Evolutionary conservation across 768 basidiomycete species (phyloP).

Genomic region (Pleurotus ostreatus): DNA sequence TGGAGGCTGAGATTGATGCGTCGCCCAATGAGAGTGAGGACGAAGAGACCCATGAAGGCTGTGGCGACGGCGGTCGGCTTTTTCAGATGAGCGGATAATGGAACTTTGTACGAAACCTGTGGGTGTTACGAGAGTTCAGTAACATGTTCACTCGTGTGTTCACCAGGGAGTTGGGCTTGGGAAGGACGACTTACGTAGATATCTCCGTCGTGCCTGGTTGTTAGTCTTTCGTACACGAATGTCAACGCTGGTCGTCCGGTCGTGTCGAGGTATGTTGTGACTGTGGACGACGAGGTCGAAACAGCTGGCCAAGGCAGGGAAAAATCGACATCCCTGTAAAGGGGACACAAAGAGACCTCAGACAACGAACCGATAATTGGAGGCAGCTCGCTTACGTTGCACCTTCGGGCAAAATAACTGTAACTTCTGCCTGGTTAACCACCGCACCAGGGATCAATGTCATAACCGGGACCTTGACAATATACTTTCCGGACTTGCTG

Average conservation of each 20-base stretch:
- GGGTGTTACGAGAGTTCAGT: neutral
- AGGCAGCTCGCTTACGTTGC: constrained; percentile 64
- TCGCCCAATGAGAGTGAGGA: constrained; percentile 36
- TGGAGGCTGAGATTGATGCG: constrained; percentile 46
- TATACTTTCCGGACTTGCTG: constrained; percentile 56
- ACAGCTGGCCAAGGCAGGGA: constrained; percentile 75
- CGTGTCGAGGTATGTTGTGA: constrained; percentile 89
- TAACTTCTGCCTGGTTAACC: constrained; percentile 75
- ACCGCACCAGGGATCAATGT: constrained; percentile 77
- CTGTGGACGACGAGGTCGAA: constrained; percentile 55
- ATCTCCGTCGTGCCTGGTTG: constrained; percentile 71
- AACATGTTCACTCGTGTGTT: neutral
- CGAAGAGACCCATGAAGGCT: constrained; percentile 68
- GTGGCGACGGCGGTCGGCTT: constrained; percentile 79
- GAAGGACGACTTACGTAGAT: constrained; percentile 66
- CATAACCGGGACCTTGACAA: constrained; percentile 82
- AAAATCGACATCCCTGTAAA: constrained; percentile 69
- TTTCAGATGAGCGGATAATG: constrained; percentile 74
- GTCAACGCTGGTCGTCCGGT: constrained; percentile 78
- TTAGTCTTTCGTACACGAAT: constrained; percentile 69
- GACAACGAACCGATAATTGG: neutral
- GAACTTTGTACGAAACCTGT: constrained; percentile 87
- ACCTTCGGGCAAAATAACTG: constrained; percentile 89
- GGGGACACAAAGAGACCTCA: constrained; percentile 6
- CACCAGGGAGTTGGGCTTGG: neutral